Evolutionary conservation across 768 basidiomycete species (phyloP), one percentile per base, ranked within the genome.

Genomic region (Lactarius tabidus): DNA sequence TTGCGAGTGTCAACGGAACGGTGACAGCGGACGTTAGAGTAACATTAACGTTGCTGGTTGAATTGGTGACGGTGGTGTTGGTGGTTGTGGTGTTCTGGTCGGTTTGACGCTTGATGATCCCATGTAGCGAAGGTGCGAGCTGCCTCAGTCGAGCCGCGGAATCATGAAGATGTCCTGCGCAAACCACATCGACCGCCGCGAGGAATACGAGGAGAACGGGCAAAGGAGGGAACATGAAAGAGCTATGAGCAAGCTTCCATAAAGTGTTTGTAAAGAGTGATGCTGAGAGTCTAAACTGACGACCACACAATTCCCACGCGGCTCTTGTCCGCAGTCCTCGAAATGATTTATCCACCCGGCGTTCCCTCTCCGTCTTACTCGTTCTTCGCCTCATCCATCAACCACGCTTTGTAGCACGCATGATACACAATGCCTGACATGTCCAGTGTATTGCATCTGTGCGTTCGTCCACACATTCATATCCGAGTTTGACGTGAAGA

Each of bases 91-190:
- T 17, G 20, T 67, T 58, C n/a, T 57, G 43, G 3, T 33, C 5
- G 5, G 67, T 20, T 33, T 69, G 69, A 29, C 69, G 69, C 18
- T 61, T 57, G 33, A 68, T 43, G 14, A 54, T n/a, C 39, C 58
- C 48, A 17, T 57, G 67, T 23, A 68, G 55, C 26, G 57, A 59
- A 15, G 57, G 45, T 31, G 63, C 38, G 18, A 35, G 35, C 28
- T 6, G 23, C 26, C 26, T 51, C 23, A 35, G 63, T 35, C 56
- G 62, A 43, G 39, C 31, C n/a, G 52, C 26, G 23, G 52, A 26
- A 36, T 28, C 17, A 55, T 20, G 45, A 7, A 28, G 55, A 2
- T 38, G 61, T 29, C 33, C 52, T 23, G 67, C 63, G 29, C 57
- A 43, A 35, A 45, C 60, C 60, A 56, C 63, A 57, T 62, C 55